Evolutionary conservation across 192 early-diverging fungal genomes (phyloP).

Genomic region (Diversispora eburnea): DNA sequence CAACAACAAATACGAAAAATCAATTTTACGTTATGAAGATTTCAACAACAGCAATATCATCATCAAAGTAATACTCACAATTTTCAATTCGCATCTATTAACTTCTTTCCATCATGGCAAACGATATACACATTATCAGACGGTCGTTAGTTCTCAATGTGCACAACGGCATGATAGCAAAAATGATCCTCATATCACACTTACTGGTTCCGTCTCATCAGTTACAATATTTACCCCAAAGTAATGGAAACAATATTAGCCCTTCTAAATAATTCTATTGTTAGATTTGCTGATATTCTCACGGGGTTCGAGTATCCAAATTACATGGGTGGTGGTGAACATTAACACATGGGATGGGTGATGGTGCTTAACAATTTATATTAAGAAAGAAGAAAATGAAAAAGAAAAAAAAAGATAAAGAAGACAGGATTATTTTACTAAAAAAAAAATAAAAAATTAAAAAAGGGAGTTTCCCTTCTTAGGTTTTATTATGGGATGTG

Average conservation of each 20-base stretch:
- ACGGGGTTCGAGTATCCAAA: constrained; percentile 3
- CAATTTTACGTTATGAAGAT: neutral
- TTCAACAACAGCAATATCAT: constrained; percentile 4
- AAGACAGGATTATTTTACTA: too few species aligned
- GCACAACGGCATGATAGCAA: neutral
- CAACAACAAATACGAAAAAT: neutral
- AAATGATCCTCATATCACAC: constrained; percentile 4
- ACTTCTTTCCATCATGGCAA: neutral
- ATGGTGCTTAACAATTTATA: neutral
- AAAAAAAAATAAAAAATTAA: too few species aligned
- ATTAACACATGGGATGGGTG: constrained; percentile 5
- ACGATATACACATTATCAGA: neutral
- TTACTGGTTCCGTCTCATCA: neutral
- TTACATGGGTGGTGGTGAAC: constrained; percentile 1
- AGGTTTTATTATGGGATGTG: too few species aligned
- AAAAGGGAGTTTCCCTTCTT: too few species aligned
- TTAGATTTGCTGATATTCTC: neutral
- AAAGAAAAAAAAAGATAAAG: constrained; percentile 12
- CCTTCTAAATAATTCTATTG: neutral
- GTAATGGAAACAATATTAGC: neutral
- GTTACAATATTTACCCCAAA: constrained; percentile 12
- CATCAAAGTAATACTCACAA: constrained; percentile 2
- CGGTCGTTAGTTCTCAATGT: constrained; percentile 18
- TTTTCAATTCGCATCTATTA: neutral
- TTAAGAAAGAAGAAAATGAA: constrained; percentile 8